Conservation (phyloP, 768 basidiomycete species). For the Omphalotus guepiniiformis region DNA sequence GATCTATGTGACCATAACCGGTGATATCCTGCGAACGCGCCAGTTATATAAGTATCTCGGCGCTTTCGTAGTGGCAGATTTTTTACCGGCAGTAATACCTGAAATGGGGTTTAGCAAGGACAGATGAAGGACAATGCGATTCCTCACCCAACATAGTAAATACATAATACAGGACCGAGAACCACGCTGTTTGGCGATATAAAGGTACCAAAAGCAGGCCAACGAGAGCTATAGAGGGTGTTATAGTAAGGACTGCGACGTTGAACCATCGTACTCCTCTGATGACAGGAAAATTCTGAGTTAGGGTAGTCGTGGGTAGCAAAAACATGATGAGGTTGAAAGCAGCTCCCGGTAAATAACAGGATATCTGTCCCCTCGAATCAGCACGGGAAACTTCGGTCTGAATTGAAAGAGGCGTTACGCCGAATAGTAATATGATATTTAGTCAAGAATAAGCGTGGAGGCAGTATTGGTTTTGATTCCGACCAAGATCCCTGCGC, state of each 20-base stretch:
- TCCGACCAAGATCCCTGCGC: conserved; percentile 10
- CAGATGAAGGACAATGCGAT: conserved; percentile 7
- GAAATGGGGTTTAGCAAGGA: conserved; percentile 10
- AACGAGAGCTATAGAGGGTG: conserved; percentile 68
- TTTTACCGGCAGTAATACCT: conserved; percentile 48
- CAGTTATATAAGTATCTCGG: conserved; percentile 3
- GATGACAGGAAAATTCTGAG: conserved; percentile 40
- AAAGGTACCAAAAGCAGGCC: conserved; percentile 51
- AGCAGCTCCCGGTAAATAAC: conserved; percentile 1
- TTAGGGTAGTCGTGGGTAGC: neutral
- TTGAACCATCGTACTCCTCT: conserved; percentile 75
- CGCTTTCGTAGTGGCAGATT: conserved; percentile 10
- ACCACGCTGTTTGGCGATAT: conserved; percentile 51
- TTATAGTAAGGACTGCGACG: conserved; percentile 60
- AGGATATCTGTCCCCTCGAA: neutral
- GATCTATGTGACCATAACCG: conserved; percentile 84
- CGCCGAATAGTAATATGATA: conserved; percentile 10
- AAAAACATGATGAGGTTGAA: neutral
- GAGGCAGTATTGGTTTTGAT: conserved; percentile 6
- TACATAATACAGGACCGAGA: conserved; percentile 68
- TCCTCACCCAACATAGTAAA: conserved; percentile 79
- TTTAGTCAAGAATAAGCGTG: conserved; percentile 9
- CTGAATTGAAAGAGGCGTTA: neutral
- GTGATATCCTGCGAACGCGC: conserved; percentile 58
- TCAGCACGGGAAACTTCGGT: conserved; percentile 6